Base-by-base conservation (phyloP, 108 stramenopile species). In the Skeletonema potamos region DNA sequence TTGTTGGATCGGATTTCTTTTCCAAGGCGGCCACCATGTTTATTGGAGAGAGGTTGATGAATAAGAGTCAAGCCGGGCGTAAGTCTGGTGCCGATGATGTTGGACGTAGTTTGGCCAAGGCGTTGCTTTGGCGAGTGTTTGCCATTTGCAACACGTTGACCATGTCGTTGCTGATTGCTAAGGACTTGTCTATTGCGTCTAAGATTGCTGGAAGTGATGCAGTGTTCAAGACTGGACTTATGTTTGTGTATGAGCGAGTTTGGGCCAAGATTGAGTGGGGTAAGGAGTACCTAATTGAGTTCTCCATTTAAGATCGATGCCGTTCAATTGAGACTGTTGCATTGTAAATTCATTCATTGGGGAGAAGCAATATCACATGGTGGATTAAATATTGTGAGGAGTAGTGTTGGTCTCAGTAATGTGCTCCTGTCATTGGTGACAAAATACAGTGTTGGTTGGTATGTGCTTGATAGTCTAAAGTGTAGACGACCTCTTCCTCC, bases 21-120 rank as follows among this genome's bases (percentile, higher is more conserved):
- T 92, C 89, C 62, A 98, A 98, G 81, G 78, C 93, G 27, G 90
- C 89, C 58, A 96, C 95, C 57, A 97, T 98, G 96, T 98, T 96
- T 74, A 70, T 96, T 66, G 97, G 97, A 34, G 96, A 98, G 72
- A 84, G 97, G 27, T 63, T 98, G 48, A 97, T 97, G 96, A 98
- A 97, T 83, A 94, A 93, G 83, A 73, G 70, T 41, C 84, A 86
- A 58, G 93, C 88, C 26, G 95, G 93, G 58, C 84, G 95, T 18
- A 76, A 79, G 66, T 44, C 70, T 66, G 92, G 92, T 11, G 74
- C 81, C 26, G 97, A 98, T 78, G 87, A 74, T 56, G 82, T 87
- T 20, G 79, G 88, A 58, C 81, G 97, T 15, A 91, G 88, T 28
- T 64, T 97, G 61, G 87, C 86, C 46, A 98, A 98, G 85, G 96